Base-by-base conservation (phyloP, 2,329 filamentous ascomycete genomes). In the Cordyceps farinosa region DNA sequence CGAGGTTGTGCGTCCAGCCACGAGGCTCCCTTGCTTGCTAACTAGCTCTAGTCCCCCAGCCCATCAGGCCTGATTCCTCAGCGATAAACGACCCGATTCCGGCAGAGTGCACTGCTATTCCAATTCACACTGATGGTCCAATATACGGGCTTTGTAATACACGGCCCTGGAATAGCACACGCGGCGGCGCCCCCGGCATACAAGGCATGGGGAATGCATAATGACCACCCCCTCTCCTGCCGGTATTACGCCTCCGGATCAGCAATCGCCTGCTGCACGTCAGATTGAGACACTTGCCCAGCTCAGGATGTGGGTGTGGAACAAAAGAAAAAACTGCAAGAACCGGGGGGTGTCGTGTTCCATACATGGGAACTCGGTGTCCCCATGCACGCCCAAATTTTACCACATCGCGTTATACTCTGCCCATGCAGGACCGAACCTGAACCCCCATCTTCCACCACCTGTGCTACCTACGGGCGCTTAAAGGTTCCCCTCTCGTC, bases 231-330 rank as follows among this genome's bases (percentile, higher is more conserved):
- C 17, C 22, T 30, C 27, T 11, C 45, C 8, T 13, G 4, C 44
- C 44, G 44, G 44, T 30, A 58, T 58, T 51, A 52, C 27, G 38
- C 11, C 27, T 42, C 57, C 57, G 57, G 57, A 60, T 60, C 57
- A 60, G 34, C 57, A 52, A 60, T 60, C 57, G 47, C 27, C 44
- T 59, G 36, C 56, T 59, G 57, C 57, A 44, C 57, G 57, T 60
- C 57, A 51, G 57, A 52, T 59, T 60, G 47, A 52, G 47, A 44
- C 57, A 60, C 9, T 6, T 38, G 42, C 42, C 15, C 15, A 51
- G 8, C 50, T 27, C 27, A 47, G 4, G n/a, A n/a, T 58, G 55
- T 48, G 55, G 32, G 45, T 48, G 27, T 29, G 50, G 50, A 32
- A 50, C 47, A 50, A 22, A 22, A 50, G 27, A 15, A 30, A 13